A percentile compares a stretch with the other conserved stretches of the same genome.
These are phyloP conservation scores for Boletellus sp. DNA, from an alignment of 1,284 basidiomycete species.

Conservation along the genomic window DNA sequence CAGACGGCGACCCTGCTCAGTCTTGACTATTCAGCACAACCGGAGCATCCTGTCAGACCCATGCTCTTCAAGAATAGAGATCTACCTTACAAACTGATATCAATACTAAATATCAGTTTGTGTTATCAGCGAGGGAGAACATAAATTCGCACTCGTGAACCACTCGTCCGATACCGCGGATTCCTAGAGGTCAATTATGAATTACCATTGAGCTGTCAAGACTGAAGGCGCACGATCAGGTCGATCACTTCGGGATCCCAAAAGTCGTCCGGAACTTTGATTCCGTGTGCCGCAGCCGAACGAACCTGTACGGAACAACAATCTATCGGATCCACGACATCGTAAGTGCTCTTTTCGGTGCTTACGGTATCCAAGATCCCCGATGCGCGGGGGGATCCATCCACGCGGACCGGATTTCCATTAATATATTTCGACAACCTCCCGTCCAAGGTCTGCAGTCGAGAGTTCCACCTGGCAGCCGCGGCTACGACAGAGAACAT, in stretches of 20 bases:
- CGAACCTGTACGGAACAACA: slow-evolving; percentile 45
- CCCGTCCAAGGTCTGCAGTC: slow-evolving; percentile 59
- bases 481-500: slow-evolving; percentile 45
- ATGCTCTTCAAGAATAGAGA: background rate
- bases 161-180: slow-evolving; percentile 74
- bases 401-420: slow-evolving; percentile 68
- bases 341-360: background rate
- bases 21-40: slow-evolving; percentile 50
- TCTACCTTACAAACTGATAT: slow-evolving; percentile 26
- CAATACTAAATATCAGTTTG: background rate
- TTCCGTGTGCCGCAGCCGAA: slow-evolving; percentile 67
- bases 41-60: slow-evolving; percentile 3
- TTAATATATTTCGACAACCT: slow-evolving; percentile 67
- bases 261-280: slow-evolving; percentile 68
- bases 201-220: background rate
- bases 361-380: slow-evolving; percentile 76
- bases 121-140: background rate
- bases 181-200: slow-evolving; percentile 45
- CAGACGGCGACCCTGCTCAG: slow-evolving; percentile 70
- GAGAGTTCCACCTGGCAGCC: slow-evolving; percentile 63
- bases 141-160: slow-evolving; percentile 56
- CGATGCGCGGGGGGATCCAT: slow-evolving; percentile 73
- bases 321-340: background rate
- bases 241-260: slow-evolving; percentile 56
- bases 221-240: slow-evolving; percentile 49